Evolutionary conservation across 257 asterid genomes (phyloP), one percentile per base, ranked within the genome.

Genomic region (Ilex asprella): DNA sequence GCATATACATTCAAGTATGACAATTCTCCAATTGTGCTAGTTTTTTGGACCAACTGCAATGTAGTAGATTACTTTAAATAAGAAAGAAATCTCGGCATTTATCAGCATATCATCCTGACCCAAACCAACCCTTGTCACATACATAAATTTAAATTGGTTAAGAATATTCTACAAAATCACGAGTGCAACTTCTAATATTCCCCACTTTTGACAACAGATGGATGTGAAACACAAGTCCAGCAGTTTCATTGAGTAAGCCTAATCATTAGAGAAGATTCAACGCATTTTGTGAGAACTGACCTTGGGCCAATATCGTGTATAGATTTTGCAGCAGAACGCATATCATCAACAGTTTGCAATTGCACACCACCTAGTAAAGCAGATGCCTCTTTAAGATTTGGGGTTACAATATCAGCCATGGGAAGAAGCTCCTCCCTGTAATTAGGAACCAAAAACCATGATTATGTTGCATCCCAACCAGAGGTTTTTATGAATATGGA

Each of bases 271-370:
- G 44, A 72, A 70, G 58, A 31, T 27, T 47, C 14, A 31, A 15
- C 10, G 57, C 67, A 13, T 31, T 14, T 58, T 52, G 55, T 12
- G 55, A 69, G 71, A 63, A 55, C 86, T 63, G 46, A 89, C 99
- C 89, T 81, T 72, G 97, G 91, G 60, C 99, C 99, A 67, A 89
- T 67, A 29, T 59, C 78, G 73, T 89, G 80, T 41, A 92, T 89
- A 47, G 86, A 70, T 75, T 89, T 89, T 60, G 99, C 99, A 71
- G 99, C 99, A 72, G 75, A 79, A 57, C 71, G 95, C 99, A 92
- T 92, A 78, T 92, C 97, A 54, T 82, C 84, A 61, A 89, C 75
- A 65, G 94, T 82, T 75, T 82, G 78, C 68, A 92, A 62, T 2
- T 81, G 78, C 56, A 66, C 61, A 12, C 97, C 93, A 70, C 94